Evolutionary conservation across 1,284 basidiomycete genomes (phyloP), one percentile per base, ranked within the genome.

Genomic region (Ceratobasidium sp.): DNA sequence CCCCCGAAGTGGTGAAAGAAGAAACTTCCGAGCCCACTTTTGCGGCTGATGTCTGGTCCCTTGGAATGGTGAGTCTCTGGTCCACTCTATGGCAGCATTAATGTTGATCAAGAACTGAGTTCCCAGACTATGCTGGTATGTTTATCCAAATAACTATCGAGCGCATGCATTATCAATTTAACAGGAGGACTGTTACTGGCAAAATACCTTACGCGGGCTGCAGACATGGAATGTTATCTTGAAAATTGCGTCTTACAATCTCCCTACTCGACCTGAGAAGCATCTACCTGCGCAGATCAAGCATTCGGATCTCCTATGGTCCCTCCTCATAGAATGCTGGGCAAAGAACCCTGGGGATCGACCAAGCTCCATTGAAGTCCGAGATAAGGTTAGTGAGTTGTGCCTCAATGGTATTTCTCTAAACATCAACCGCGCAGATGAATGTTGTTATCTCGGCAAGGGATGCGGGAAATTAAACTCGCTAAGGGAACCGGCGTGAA

Each of bases 121-220:
- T 20, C 13, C 7, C 22, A 60, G 62, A 67, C 62, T 31, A 67
- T 54, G 13, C 38, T 67, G 38, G 62, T 43, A 34, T 15, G 62
- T 54, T 31, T 4, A 7, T 13, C 10, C 10, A 12, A 7, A 15
- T 8, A 42, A 20, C 38, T 13, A 10, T 22, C 7, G 22, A 27
- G n/a, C 7, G n/a, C n/a, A 25, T n/a, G 45, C 22, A 7, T 53
- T n/a, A 25, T 5, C 13, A 22, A 25, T 52, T 15, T 27, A 38
- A 20, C n/a, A 67, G 64, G 64, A 67, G 35, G n/a, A 47, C 47
- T 22, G 32, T 67, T 2, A 67, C 64, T 1, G 64, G 64, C 17
- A 15, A 34, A 2, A 32, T 55, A 8, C 64, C 64, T 7, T 55
- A 42, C 15, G 27, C 25, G 3, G 42, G 27, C 1, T n/a, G n/a